Base-by-base conservation (phyloP, 1,139 yeast genomes). In the Taiozyma onychis region DNA sequence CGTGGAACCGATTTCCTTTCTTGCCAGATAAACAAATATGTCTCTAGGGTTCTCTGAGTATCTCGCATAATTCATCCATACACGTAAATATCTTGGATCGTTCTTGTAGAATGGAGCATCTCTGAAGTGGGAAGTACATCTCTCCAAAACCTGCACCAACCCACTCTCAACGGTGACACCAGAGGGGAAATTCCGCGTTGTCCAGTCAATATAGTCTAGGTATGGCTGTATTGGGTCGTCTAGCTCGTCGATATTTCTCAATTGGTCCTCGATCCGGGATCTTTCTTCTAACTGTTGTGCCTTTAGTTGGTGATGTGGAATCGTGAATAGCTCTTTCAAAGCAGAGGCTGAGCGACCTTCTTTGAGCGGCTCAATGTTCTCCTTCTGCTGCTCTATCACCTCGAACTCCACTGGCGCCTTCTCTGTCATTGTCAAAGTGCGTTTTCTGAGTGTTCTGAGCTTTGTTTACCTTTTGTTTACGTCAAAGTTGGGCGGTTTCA, bases 151-250 rank as follows among this genome's bases (percentile, higher is more conserved):
- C 24, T 70, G 73, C 21, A 89, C 69, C 48, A 89, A 71, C 0
- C 90, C 91, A 56, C 90, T 85, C 42, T 83, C 86, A 4, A 75
- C 72, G 10, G 78, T 77, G 24, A 77, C 73, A 0, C 95, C 96
- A 44, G 83, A 83, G 0, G 95, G 91, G 57, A 69, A 86, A 42
- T 75, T 77, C 44, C 76, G 75, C 49, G 78, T 81, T 8, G 81
- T 80, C 96, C 97, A 91, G 16, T 72, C 66, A 16, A 91, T 74
- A 58, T 88, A 90, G 22, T 83, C 84, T 24, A 88, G 60, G 66
- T 77, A 89, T 1, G 81, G 78, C 52, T 85, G 88, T 30, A 90
- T 66, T 0, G 97, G 97, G 62, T 91, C 97, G 66, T 90, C 97
- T 42, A 81, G 65, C 27, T 84, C 86, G 1, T 78, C 83, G 2